Percentiles rank a stretch among this genome's conserved stretches.
Evolutionary conservation across 2,329 filamentous ascomycete species (phyloP).

Genomic region (Boeremia lycopersici): DNA sequence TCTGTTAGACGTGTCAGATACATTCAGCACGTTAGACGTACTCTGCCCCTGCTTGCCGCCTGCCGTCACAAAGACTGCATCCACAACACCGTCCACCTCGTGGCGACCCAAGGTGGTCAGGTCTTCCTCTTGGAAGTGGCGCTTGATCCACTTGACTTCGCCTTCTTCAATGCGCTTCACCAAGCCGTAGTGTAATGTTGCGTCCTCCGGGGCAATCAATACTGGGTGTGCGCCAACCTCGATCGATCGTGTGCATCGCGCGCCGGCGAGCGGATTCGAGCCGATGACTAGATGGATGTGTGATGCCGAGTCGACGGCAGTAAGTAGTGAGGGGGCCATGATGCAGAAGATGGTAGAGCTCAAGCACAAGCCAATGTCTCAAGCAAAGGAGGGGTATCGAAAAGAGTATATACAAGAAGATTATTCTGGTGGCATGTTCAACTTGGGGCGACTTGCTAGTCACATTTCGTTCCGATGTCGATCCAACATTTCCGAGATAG

Average conservation of each 20-base stretch:
- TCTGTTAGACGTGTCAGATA: constrained; percentile 14
- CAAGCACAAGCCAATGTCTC: constrained; percentile 18
- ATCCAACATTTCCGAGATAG: constrained; percentile 14
- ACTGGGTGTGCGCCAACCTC: constrained; percentile 82
- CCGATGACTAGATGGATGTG: constrained; percentile 87
- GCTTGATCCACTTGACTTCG: constrained; percentile 68
- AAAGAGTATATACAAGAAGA: constrained; percentile 1
- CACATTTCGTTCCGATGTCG: constrained; percentile 17
- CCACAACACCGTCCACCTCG: constrained; percentile 78
- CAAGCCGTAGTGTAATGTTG: constrained; percentile 65
- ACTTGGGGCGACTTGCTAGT: constrained; percentile 12
- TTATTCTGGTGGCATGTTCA: constrained; percentile 6
- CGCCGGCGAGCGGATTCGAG: constrained; percentile 82
- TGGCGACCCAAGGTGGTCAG: constrained; percentile 77
- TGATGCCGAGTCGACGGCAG: constrained; percentile 70
- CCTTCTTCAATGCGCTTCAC: constrained; percentile 70
- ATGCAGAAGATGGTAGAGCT: neutral
- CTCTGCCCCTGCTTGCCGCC: constrained; percentile 57
- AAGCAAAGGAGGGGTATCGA: neutral
- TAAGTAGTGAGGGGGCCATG: constrained; percentile 67
- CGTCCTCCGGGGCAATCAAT: constrained; percentile 72
- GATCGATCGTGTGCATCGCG: constrained; percentile 79
- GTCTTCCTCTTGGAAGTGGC: constrained; percentile 72
- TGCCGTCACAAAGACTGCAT: constrained; percentile 87
- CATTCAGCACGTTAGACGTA: constrained; percentile 35